Base-by-base conservation (phyloP, 176 grass and related monocot species). In the Calamus simplicifolius region DNA sequence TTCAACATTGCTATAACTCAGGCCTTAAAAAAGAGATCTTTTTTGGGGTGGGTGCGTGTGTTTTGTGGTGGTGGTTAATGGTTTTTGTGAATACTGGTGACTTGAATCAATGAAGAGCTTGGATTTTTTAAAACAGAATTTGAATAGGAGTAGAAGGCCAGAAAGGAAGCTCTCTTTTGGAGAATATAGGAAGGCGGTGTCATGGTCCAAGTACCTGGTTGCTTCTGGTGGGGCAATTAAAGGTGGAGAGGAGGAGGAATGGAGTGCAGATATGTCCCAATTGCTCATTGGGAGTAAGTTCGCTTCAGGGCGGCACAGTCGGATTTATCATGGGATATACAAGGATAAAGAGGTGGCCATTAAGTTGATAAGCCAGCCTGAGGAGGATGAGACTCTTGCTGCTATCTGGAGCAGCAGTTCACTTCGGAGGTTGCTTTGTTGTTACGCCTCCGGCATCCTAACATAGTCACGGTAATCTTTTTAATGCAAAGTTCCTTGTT, bases 181-280 rank as follows among this genome's bases (percentile, higher is more conserved):
- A n/a, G 93, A 98, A 10, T 98, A 92, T 77, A 88, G 80, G 71
- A 82, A 79, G 79, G 84, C 93, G 0, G 75, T 98, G 50, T 98
- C 93, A 3, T 98, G 93, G 93, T 98, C 93, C 62, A 92, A 98
- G 59, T 92, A 98, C 76, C 82, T 98, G 29, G 73, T 92, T n/a
- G 86, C 84, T 0, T 89, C 93, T 17, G 93, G 93, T 6, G 93
- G 64, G 29, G 86, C 75, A 67, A 98, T 98, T 56, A 86, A 83
- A 4, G 84, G 78, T n/a, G 75, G 69, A 61, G 54, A 62, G 27
- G 81, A 98, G 78, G 84, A 98, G 55, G 54, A 77, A 68, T 98
- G 93, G 93, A 98, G 88, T 69, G 88, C 87, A 4, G 93, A 98
- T 73, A 86, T 98, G 73, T 98, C 93, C 18, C 89, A 98, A 66